phyloP scores from a whole-genome alignment of 495 filamentous ascomycete genomes.

The Xylaria venustula region DNA sequence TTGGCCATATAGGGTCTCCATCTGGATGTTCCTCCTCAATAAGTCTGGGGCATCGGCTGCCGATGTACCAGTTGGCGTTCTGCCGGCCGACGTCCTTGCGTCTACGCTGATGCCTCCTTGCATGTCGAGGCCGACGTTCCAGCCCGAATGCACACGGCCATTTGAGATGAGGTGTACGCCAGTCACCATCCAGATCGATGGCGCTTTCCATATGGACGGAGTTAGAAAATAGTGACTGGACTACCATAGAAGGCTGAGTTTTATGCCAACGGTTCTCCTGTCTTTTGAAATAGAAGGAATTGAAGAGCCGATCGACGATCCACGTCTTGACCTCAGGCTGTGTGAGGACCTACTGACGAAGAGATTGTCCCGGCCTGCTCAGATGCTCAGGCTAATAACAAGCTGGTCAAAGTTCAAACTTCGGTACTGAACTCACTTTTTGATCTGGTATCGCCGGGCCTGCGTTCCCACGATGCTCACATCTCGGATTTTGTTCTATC shows the following conservation, averaged over 20 bases:
- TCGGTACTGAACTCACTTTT: background rate
- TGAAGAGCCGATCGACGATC: slow-evolving; percentile 4
- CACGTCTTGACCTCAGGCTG: slow-evolving; percentile 10
- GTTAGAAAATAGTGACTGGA: background rate
- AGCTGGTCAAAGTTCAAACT: background rate
- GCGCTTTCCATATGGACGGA: background rate
- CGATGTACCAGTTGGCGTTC: background rate
- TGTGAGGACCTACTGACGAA: slow-evolving; percentile 6
- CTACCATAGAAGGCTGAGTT: background rate
- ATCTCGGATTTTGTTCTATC: slow-evolving; percentile 4
- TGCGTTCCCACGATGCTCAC: slow-evolving; percentile 7
- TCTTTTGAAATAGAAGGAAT: background rate
- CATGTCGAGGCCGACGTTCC: background rate
- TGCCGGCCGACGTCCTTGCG: background rate
- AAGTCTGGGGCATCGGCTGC: background rate
- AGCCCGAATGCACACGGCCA: slow-evolving; percentile 7
- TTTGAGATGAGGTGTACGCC: slow-evolving; percentile 9
- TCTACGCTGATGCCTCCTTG: background rate
- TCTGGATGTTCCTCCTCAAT: background rate
- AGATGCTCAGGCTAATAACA: background rate
- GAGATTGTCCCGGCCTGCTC: slow-evolving; percentile 1
- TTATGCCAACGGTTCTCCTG: slow-evolving; percentile 4
- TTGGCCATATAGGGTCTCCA: slow-evolving; percentile 5
- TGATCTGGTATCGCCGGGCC: slow-evolving; percentile 11
- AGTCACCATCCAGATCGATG: slow-evolving; percentile 7